Percentiles rank a stretch among this genome's conserved stretches.
These are phyloP conservation scores for Mycena citricolor DNA, from an alignment of 1,284 basidiomycete species.

Conservation along the genomic window DNA sequence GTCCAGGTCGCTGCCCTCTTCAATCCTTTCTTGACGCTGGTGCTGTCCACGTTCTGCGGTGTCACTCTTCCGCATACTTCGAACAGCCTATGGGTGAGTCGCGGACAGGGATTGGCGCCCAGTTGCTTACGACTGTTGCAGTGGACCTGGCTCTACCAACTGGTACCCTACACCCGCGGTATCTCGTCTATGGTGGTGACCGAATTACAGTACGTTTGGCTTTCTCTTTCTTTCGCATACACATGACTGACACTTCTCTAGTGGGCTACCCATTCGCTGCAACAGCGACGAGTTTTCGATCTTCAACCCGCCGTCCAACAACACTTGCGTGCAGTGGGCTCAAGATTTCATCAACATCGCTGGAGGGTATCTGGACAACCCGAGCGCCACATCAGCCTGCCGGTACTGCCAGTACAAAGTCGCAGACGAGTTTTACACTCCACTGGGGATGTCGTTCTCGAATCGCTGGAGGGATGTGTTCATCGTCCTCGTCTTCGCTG, in stretches of 20 bases:
- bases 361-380: constrained; percentile 82
- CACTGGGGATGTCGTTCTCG: constrained; percentile 68
- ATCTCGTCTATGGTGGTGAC: constrained; percentile 76
- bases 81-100: constrained; percentile 46
- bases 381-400: constrained; percentile 57
- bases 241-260: constrained; percentile 28
- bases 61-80: constrained; percentile 79
- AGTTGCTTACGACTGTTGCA: background rate
- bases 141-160: constrained; percentile 65
- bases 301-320: constrained; percentile 71
- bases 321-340: constrained; percentile 77
- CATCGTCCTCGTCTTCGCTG: constrained; percentile 65
- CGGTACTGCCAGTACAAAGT: constrained; percentile 71
- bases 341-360: constrained; percentile 59
- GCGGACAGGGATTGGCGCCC: background rate
- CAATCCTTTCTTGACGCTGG: constrained; percentile 75
- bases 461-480: constrained; percentile 75
- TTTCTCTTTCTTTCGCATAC: background rate
- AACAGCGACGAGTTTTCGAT: constrained; percentile 62
- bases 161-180: constrained; percentile 73
- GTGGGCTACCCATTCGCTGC: constrained; percentile 70
- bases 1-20: constrained; percentile 78
- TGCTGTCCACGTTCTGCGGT: constrained; percentile 75
- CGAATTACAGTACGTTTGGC: constrained; percentile 63
- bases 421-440: constrained; percentile 72